Evolutionary conservation across 1,284 basidiomycete genomes (phyloP), one percentile per base, ranked within the genome.

Genomic region (Austroboletus niveus): DNA sequence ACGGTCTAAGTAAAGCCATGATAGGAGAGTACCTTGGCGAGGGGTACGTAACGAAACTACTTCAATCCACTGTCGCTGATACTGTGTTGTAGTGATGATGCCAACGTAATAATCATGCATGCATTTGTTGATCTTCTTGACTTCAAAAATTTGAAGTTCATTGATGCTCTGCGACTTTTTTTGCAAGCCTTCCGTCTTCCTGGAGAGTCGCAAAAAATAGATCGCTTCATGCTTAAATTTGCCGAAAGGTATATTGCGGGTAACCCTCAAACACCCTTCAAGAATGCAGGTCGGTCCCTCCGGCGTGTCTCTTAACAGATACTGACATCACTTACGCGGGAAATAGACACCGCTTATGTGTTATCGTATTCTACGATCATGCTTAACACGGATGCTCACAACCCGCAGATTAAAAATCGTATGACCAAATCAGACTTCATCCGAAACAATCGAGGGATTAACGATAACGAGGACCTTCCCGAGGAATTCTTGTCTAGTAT

Each of bases 21-120:
- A 95, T 99, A 58, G 97, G 97, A 52, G 97, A 99, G 75, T 99
- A 97, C 71, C 78, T 99, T 14, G 97, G 97, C 40, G 95, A 98
- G 78, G 93, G 87, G 94, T 94, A 57, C 62, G 84, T 78, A 40
- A 43, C 20, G 44, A 15, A 41, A 43, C 7, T 17, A 15, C 31
- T 34, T 14, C 31, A 31, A 34, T 43, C 38, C 43, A 17, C 24
- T 22, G 39, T 27, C 36, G 41, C 55, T 52, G 39, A 63, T 48
- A 27, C 46, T 56, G 43, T 57, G 57, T 41, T 46, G 8, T 60
- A 95, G 93, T 42, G 92, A 94, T 47, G 88, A 90, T 48, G 79
- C 82, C 58, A 92, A 97, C 63, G 81, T 97, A 50, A 86, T 90
- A 0, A 92, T 82, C 52, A 98, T 98, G 95, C 95, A 98, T 71